phyloP scores from a whole-genome alignment of 2,329 filamentous ascomycete genomes.

The Botrytis pseudocinerea region DNA sequence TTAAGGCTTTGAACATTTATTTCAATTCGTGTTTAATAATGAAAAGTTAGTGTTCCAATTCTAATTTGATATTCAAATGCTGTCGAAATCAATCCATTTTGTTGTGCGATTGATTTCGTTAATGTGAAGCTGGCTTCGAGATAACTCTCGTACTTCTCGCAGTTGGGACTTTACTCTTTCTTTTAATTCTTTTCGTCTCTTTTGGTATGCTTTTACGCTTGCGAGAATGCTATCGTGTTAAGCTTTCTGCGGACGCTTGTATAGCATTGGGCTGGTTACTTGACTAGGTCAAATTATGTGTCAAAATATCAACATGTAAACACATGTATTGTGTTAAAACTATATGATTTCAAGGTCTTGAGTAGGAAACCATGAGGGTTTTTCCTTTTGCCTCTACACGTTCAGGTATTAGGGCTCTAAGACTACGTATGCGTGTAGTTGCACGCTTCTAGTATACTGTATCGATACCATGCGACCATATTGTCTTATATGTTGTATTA shows the following conservation, averaged over 20 bases:
- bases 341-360: background rate
- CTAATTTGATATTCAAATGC: background rate
- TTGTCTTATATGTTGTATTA: background rate
- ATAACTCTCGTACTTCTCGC: background rate
- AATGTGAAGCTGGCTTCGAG: background rate
- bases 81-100: background rate
- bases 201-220: background rate
- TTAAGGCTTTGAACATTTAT: background rate
- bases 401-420: background rate
- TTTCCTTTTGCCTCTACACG: background rate
- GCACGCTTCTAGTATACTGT: background rate
- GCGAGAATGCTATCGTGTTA: accelerated
- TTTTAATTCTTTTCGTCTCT: background rate
- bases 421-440: background rate
- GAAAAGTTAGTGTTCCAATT: background rate
- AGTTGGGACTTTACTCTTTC: background rate
- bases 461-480: background rate
- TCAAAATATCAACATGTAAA: background rate
- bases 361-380: background rate
- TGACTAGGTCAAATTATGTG: background rate
- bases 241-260: background rate
- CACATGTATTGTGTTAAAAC: background rate
- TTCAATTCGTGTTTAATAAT: background rate
- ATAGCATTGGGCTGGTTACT: accelerated
- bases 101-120: background rate